Percentiles rank a stretch among this genome's conserved stretches.
These are phyloP conservation scores for Kazachstania sp. DNA, from an alignment of 1,139 yeast genomes.

Conservation along the genomic window DNA sequence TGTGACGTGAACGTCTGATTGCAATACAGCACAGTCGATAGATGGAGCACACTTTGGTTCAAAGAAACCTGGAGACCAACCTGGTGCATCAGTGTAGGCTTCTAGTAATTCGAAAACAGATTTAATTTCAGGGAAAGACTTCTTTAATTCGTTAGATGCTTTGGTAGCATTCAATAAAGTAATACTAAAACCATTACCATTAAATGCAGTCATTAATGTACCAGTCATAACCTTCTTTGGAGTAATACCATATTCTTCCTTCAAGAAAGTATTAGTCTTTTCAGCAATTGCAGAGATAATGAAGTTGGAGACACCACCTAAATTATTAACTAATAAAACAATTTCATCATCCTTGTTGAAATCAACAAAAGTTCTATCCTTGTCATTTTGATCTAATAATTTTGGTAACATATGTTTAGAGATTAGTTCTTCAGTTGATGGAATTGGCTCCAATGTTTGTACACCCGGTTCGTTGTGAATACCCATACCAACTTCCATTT, in stretches of 20 bases:
- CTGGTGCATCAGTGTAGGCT: constrained; percentile 68
- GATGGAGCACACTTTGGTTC: constrained; percentile 23
- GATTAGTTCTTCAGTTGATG: constrained; percentile 50
- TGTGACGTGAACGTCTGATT: constrained; percentile 35
- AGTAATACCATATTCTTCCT: constrained; percentile 41
- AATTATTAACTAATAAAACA: constrained; percentile 62
- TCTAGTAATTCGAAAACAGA: constrained; percentile 47
- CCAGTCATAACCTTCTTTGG: constrained; percentile 67
- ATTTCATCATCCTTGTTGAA: constrained; percentile 57
- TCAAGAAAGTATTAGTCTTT: constrained; percentile 38
- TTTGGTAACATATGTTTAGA: constrained; percentile 43
- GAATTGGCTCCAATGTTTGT: constrained; percentile 61
- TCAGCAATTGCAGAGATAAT: constrained; percentile 62
- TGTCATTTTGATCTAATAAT: constrained; percentile 47
- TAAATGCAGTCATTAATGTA: constrained; percentile 74
- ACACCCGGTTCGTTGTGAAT: constrained; percentile 93
- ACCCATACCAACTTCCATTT: constrained; percentile 90
- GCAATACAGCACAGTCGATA: constrained; percentile 32
- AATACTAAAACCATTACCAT: constrained; percentile 85
- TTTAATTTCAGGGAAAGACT: constrained; percentile 35
- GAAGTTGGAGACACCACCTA: constrained; percentile 79
- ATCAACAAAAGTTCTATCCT: constrained; percentile 63
- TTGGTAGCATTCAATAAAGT: constrained; percentile 62
- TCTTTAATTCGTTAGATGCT: constrained; percentile 32
- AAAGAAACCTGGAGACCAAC: constrained; percentile 48